phyloP scores from a whole-genome alignment of 805 yeast genomes.

The Saccharomyces jurei region DNA sequence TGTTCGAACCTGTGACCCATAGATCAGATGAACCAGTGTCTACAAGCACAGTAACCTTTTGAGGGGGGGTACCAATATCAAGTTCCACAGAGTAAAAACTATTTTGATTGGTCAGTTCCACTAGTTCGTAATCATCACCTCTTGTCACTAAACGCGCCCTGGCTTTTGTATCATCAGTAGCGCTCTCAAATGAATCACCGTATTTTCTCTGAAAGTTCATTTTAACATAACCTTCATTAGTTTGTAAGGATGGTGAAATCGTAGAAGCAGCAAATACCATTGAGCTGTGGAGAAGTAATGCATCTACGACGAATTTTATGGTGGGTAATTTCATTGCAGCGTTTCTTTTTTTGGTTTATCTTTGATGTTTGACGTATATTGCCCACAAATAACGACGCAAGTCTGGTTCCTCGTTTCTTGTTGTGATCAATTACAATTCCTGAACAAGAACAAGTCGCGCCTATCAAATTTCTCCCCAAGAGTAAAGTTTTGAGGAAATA shows the following conservation, averaged over 20 bases:
- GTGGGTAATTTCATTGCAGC: neutral
- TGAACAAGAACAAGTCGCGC: neutral
- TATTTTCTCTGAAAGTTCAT: constrained; percentile 16
- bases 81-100: constrained; percentile 38
- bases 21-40: constrained; percentile 46
- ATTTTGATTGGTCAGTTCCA: constrained; percentile 30
- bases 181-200: constrained; percentile 12
- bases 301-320: neutral
- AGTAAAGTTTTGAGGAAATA: neutral
- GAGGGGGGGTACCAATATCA: constrained; percentile 38
- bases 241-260: neutral
- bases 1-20: constrained; percentile 38
- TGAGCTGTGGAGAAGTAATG: neutral
- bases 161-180: neutral
- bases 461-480: neutral
- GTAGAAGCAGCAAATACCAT: neutral
- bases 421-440: neutral
- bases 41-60: constrained; percentile 34
- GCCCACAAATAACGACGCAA: neutral
- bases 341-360: neutral
- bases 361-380: neutral
- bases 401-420: neutral
- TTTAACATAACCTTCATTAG: constrained; percentile 4
- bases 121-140: constrained; percentile 4
- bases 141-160: constrained; percentile 7